Evolutionary conservation across 176 grass and related monocot species (phyloP).

Genomic region (Pharus latifolius): DNA sequence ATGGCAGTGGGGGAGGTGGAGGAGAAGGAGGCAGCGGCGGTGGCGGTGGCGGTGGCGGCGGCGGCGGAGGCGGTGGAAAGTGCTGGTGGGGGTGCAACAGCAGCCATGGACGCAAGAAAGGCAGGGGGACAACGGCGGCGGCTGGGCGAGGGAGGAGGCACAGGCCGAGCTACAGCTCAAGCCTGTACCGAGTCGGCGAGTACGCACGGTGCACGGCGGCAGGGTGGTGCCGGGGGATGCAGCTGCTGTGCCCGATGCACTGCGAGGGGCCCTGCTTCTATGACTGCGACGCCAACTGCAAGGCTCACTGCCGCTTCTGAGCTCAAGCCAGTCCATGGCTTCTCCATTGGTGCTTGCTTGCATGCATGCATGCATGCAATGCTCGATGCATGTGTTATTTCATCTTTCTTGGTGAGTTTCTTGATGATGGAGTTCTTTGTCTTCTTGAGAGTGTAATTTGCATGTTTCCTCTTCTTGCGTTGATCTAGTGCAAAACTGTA

Average conservation of each 20-base stretch:
- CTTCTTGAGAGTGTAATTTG: background rate
- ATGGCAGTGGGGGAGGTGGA: constrained; percentile 14
- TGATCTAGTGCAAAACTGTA: no score
- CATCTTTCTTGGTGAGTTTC: no score
- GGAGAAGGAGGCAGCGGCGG: background rate
- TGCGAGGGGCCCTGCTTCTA: constrained; percentile 89
- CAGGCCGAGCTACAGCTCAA: constrained; percentile 68
- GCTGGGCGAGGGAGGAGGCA: background rate
- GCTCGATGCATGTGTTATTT: background rate
- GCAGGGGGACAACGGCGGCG: background rate
- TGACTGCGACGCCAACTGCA: constrained; percentile 78
- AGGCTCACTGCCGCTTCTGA: constrained; percentile 76
- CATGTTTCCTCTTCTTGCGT: no score
- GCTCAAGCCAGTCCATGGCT: background rate
- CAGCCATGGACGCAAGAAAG: background rate
- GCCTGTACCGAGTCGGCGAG: constrained; percentile 63
- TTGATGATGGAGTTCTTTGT: no score
- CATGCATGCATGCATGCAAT: background rate
- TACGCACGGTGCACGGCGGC: constrained; percentile 59
- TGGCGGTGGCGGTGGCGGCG: background rate
- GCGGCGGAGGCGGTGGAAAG: background rate
- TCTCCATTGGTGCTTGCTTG: background rate
- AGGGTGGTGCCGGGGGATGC: constrained; percentile 59
- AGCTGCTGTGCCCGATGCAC: constrained; percentile 77
- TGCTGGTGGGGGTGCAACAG: background rate